Conservation (phyloP, 441 rosid genomes). For the Syzygium syzygioides region DNA sequence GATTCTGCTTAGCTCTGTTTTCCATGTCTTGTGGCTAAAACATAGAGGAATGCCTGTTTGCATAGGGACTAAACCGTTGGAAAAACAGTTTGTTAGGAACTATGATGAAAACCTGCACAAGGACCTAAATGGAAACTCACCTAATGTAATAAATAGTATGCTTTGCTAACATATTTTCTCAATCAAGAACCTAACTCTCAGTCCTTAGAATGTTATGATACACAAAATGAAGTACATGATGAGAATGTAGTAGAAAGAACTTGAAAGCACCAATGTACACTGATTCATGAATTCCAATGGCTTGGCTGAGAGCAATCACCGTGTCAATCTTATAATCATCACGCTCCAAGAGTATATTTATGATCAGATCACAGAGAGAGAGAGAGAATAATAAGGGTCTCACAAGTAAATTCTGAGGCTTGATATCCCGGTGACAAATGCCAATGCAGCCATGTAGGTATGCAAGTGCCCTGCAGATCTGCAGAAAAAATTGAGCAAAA, state of each 20-base stretch:
- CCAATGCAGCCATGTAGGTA: conserved; percentile 86
- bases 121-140: not conserved
- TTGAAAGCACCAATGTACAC: not conserved
- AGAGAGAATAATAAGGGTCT: conserved; percentile 18
- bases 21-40: not conserved
- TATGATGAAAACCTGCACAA: not conserved
- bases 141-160: not conserved
- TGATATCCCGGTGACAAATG: conserved; percentile 95
- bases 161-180: not conserved
- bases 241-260: not conserved
- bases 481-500: conserved; percentile 18
- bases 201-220: not conserved
- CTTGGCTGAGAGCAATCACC: not conserved
- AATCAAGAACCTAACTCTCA: not conserved
- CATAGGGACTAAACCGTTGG: not conserved
- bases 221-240: not conserved
- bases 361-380: not conserved
- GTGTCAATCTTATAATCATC: not conserved
- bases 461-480: conserved; percentile 98
- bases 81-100: not conserved
- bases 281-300: not conserved
- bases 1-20: not conserved
- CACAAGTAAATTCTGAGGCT: conserved; percentile 95
- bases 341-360: not conserved
- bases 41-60: not conserved